Base-by-base conservation (phyloP, 2,329 filamentous ascomycete genomes). In the Cordyceps farinosa region DNA sequence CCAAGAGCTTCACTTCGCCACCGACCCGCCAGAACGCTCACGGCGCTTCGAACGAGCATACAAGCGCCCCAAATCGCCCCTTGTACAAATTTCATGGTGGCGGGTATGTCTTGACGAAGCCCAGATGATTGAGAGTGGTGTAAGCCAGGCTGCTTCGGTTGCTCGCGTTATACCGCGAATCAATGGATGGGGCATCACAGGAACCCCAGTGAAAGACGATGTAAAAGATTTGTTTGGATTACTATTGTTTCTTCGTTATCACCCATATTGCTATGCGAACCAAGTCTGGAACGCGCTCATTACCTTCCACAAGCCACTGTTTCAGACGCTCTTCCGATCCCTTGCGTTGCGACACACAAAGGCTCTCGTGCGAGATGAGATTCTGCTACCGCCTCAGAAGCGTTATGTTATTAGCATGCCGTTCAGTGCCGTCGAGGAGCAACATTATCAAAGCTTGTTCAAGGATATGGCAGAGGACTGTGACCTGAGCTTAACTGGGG, bases 131-230 rank as follows among this genome's bases (percentile, higher is more conserved):
- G 94, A 98, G 72, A 94, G 86, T 67, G 92, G 92, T 40, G 87
- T 96, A 4, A 93, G 87, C 69, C 88, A 91, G 68, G 91, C 94
- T 34, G 93, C 95, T 1, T 85, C 83, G 53, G 87, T 97, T 15
- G 92, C 92, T 42, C 86, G 87, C 47, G 79, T 89, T 32, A 89
- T 99, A 65, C 92, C 94, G 51, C 85, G 95, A 34, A 77, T 90
- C 66, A 93, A 97, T 75, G 89, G 92, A 2, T 98, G 95, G 95
- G 92, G 90, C 15, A 87, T 99, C 47, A 94, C 92, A 0, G 95
- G 75, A 48, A 99, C 95, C 0, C 95, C 95, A 0, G 83, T 98
- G 44, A 89, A 90, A 67, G 91, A 92, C 67, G 84, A 92, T 66
- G 84, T 94, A 38, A 75, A 78, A 69, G 94, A 97, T 73, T 79